Conservation (phyloP, 768 basidiomycete genomes). For the Suillus paluster region DNA sequence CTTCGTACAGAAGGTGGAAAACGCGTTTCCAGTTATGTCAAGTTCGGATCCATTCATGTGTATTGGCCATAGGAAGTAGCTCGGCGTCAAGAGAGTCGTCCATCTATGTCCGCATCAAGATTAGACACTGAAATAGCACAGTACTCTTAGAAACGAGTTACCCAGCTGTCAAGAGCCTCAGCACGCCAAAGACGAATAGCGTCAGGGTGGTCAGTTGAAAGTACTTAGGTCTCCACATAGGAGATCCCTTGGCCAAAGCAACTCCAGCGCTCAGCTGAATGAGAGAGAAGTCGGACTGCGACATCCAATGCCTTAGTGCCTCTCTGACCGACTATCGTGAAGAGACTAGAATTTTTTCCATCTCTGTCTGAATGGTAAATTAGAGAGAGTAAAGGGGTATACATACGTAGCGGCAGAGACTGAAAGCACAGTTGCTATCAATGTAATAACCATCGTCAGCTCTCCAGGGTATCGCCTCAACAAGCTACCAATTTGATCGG, state of each 20-base stretch:
- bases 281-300: slow-evolving; percentile 12
- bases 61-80: background rate
- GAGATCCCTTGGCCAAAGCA: slow-evolving; percentile 7
- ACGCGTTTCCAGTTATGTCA: slow-evolving; percentile 8
- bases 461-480: slow-evolving; percentile 6
- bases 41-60: slow-evolving; percentile 10
- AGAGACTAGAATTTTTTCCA: slow-evolving; percentile 2
- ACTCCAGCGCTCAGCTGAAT: slow-evolving; percentile 6
- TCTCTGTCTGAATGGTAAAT: background rate
- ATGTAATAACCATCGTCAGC: slow-evolving; percentile 4
- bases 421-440: slow-evolving; percentile 8
- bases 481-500: background rate
- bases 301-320: slow-evolving; percentile 15
- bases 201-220: background rate
- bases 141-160: background rate
- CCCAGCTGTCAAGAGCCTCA: slow-evolving; percentile 13
- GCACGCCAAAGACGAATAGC: slow-evolving; percentile 2
- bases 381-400: background rate
- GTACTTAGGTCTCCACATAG: background rate
- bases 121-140: background rate
- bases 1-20: slow-evolving; percentile 4
- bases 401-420: background rate
- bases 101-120: slow-evolving; percentile 8
- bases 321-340: slow-evolving; percentile 14
- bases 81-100: slow-evolving; percentile 18